A percentile compares a stretch with the other conserved stretches of the same genome.
These are phyloP conservation scores for Colletotrichum lini DNA, from an alignment of 2,329 filamentous ascomycete species.

Conservation along the genomic window DNA sequence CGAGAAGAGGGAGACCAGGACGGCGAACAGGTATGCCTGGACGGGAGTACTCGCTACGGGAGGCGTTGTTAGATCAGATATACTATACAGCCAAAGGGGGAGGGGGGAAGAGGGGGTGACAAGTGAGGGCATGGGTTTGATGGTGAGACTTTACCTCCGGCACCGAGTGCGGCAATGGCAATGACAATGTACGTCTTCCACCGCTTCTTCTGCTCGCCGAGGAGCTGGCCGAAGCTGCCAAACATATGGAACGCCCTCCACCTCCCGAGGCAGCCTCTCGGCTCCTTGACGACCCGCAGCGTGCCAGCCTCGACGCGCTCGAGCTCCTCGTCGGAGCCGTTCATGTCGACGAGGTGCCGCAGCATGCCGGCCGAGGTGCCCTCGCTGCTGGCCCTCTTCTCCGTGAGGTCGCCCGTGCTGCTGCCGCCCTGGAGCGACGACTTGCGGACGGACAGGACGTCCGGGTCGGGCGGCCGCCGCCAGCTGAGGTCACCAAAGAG, in stretches of 20 bases:
- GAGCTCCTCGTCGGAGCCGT: constrained; percentile 35
- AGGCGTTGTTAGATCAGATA: not conserved
- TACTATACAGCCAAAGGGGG: too few species aligned
- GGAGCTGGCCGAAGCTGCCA: constrained; percentile 35
- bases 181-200: constrained; percentile 40
- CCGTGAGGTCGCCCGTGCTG: constrained; percentile 33
- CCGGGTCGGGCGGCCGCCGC: constrained; percentile 32
- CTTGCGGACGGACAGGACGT: not conserved
- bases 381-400: constrained; percentile 36
- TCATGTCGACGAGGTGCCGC: constrained; percentile 17
- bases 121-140: too few species aligned
- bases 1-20: constrained; percentile 37
- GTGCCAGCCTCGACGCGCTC: constrained; percentile 15
- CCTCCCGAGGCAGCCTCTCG: constrained; percentile 7
- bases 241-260: constrained; percentile 32
- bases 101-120: not conserved
- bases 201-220: constrained; percentile 38
- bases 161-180: constrained; percentile 34
- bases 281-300: constrained; percentile 26
- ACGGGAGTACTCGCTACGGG: constrained; percentile 32
- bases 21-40: constrained; percentile 41
- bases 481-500: constrained; percentile 44
- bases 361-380: constrained; percentile 22
- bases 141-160: constrained; percentile 25
- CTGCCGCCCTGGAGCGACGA: constrained; percentile 23